A percentile compares a stretch with the other conserved stretches of the same genome.
Evolutionary conservation across 345 rosid species (phyloP).

Genomic region (Ceriops tagal): DNA sequence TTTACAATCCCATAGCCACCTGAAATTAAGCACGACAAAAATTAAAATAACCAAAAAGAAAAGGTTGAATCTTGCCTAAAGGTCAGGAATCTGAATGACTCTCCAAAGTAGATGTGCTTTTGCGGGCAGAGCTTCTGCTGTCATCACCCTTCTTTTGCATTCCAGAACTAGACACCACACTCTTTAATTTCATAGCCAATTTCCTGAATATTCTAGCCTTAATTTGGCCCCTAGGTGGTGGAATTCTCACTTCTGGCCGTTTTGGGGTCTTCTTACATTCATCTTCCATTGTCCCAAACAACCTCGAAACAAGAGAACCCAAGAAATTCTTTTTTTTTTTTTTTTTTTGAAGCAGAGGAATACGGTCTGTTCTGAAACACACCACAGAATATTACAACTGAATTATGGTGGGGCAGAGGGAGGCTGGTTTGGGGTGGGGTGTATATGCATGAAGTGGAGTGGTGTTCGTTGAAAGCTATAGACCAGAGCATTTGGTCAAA

Average conservation of each 20-base stretch:
- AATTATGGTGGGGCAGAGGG: background rate
- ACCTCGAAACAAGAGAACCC: background rate
- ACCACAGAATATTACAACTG: background rate
- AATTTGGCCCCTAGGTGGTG: constrained; percentile 34
- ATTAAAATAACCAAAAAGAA: background rate
- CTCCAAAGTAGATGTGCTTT: constrained; percentile 3
- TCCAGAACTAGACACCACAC: background rate
- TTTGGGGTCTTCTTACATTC: background rate
- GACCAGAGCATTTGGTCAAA: background rate
- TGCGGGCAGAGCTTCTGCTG: background rate
- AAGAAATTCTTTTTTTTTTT: background rate
- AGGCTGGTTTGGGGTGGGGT: background rate
- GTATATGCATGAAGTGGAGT: background rate
- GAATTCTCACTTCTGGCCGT: constrained; percentile 18
- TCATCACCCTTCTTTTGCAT: background rate
- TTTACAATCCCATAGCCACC: too few relatives aligned
- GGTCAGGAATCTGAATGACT: constrained; percentile 10
- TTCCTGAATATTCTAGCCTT: constrained; percentile 14
- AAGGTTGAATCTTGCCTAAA: background rate
- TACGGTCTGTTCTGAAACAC: background rate
- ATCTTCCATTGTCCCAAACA: constrained; percentile 6
- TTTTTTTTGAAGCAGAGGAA: background rate
- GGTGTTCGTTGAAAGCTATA: too few relatives aligned
- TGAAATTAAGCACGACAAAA: background rate
- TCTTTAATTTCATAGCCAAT: constrained; percentile 4